Percentiles rank a stretch among this genome's conserved stretches.
phyloP scores from a whole-genome alignment of 1,139 yeast species.

The Geotrichum klebahnii region DNA sequence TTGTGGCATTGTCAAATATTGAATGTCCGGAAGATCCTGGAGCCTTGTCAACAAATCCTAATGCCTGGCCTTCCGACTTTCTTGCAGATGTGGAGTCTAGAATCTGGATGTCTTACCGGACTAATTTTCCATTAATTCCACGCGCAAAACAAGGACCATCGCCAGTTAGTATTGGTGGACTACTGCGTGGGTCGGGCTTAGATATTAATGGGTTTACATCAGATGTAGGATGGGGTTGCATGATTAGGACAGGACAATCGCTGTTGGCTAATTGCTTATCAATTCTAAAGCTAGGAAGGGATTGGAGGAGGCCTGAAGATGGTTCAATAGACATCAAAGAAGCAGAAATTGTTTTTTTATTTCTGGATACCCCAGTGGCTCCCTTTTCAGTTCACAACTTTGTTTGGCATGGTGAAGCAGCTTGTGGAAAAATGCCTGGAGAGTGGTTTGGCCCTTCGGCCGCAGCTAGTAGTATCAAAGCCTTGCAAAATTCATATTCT shows the following conservation, averaged over 20 bases:
- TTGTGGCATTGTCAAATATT: too few species aligned
- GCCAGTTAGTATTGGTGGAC: constrained; percentile 58
- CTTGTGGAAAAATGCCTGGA: constrained; percentile 75
- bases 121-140: constrained; percentile 71
- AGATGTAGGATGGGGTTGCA: constrained; percentile 99
- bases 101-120: constrained; percentile 77
- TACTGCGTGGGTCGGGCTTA: constrained; percentile 44
- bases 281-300: constrained; percentile 47
- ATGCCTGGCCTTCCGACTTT: constrained; percentile 49
- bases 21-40: too few species aligned
- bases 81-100: constrained; percentile 53
- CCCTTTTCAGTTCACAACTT: constrained; percentile 83
- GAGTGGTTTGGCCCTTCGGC: constrained; percentile 99
- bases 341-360: constrained; percentile 50
- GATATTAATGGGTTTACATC: constrained; percentile 60
- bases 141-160: constrained; percentile 65
- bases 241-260: constrained; percentile 94
- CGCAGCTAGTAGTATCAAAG: constrained; percentile 63
- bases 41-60: constrained; percentile 3
- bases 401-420: constrained; percentile 65
- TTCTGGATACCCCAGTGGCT: constrained; percentile 59
- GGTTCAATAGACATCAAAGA: constrained; percentile 32
- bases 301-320: constrained; percentile 34
- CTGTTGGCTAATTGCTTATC: constrained; percentile 73
- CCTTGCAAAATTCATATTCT: constrained; percentile 25